Conservation (phyloP, 148 eudicot species). For the Rhododendron simsii region DNA sequence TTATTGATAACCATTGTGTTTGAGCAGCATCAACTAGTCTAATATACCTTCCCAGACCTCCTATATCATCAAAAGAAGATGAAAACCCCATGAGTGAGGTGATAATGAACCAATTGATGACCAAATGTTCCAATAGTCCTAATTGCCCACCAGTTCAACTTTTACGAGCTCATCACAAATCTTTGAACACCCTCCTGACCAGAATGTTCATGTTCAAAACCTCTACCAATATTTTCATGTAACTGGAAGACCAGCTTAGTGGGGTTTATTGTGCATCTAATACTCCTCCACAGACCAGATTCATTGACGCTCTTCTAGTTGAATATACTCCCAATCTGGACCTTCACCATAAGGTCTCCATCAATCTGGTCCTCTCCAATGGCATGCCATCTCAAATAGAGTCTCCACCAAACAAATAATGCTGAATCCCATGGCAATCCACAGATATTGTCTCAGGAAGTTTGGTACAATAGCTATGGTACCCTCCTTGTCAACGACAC, state of each 20-base stretch:
- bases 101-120: neutral
- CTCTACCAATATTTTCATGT: neutral
- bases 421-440: neutral
- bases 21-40: neutral
- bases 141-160: neutral
- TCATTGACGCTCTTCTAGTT: neutral
- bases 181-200: neutral
- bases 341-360: neutral
- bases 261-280: neutral
- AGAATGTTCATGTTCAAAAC: neutral
- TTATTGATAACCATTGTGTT: neutral
- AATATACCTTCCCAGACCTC: neutral
- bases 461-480: neutral
- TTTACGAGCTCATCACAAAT: neutral
- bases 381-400: neutral
- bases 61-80: neutral
- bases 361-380: neutral
- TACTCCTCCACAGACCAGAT: neutral
- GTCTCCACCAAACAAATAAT: neutral
- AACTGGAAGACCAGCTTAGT: neutral
- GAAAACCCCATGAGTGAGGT: neutral
- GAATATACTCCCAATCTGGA: neutral
- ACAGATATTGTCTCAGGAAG: neutral
- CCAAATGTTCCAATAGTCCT: neutral
- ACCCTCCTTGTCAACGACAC: neutral